Conservation (phyloP, 2,329 filamentous ascomycete species). For the Hymenoscyphus linearis region DNA sequence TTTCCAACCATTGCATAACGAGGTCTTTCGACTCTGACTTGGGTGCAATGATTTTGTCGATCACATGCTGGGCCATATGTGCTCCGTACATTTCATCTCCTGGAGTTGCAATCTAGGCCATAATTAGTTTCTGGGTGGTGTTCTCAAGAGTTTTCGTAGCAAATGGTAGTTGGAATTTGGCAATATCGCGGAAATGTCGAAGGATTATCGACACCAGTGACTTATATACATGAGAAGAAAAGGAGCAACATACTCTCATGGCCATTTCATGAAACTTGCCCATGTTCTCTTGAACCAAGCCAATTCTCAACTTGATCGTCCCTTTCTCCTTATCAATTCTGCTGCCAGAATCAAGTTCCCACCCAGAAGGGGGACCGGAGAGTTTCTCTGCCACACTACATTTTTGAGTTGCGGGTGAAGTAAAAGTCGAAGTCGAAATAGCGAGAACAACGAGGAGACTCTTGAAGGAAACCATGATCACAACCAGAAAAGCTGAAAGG, state of each 20-base stretch:
- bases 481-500: neutral
- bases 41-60: conserved; percentile 49
- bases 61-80: conserved; percentile 46
- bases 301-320: conserved; percentile 25
- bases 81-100: conserved; percentile 48
- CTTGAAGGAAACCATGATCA: conserved; percentile 15
- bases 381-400: conserved; percentile 25
- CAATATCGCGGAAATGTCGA: neutral
- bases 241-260: conserved; percentile 22
- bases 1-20: conserved; percentile 54
- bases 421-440: conserved; percentile 12
- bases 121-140: conserved; percentile 1
- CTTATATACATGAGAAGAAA: neutral
- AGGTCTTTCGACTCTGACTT: conserved; percentile 45
- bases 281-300: conserved; percentile 28
- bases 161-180: no score
- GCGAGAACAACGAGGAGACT: conserved; percentile 10
- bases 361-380: conserved; percentile 23
- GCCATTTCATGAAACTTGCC: conserved; percentile 28
- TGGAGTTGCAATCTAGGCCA: conserved; percentile 35
- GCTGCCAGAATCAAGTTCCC: conserved; percentile 19
- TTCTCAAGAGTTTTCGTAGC: neutral
- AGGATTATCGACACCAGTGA: neutral
- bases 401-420: conserved; percentile 11
- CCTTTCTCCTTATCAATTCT: conserved; percentile 23